Evolutionary conservation across 768 basidiomycete genomes (phyloP).

Genomic region (Tulasnella sp.): DNA sequence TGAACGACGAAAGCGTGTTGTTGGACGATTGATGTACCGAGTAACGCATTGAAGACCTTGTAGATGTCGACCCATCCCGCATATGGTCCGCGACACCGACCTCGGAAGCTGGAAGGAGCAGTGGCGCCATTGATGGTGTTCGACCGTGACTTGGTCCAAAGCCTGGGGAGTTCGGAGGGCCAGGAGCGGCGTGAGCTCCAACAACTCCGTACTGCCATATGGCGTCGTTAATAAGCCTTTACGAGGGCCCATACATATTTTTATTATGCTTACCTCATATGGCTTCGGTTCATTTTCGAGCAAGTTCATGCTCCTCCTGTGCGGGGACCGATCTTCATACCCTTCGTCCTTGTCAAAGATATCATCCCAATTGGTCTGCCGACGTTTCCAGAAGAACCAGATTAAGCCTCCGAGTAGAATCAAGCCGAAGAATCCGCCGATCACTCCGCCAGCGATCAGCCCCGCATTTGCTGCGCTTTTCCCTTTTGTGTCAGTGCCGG

Average conservation of each 20-base stretch:
- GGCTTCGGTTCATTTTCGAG: slow-evolving; percentile 3
- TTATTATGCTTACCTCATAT: background rate
- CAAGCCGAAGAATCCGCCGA: background rate
- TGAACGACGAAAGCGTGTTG: background rate
- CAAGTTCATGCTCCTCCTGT: background rate
- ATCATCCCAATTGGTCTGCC: slow-evolving; percentile 2
- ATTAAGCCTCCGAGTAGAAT: background rate
- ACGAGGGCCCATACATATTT: background rate
- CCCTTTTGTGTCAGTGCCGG: background rate
- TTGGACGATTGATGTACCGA: background rate
- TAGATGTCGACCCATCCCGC: background rate
- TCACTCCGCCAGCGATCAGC: background rate
- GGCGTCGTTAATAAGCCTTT: background rate
- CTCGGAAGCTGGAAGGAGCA: background rate
- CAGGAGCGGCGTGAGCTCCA: background rate
- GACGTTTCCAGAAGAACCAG: background rate
- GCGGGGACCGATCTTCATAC: background rate
- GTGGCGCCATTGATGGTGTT: background rate
- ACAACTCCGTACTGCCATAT: background rate
- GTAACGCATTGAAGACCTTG: background rate
- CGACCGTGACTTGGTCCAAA: background rate
- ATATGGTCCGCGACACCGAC: background rate
- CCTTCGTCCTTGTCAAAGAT: slow-evolving; percentile 1
- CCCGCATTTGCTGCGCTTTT: background rate
- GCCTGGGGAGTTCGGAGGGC: background rate